These are phyloP conservation scores for Xylaria sp. DNA, from an alignment of 2,329 filamentous ascomycete species.

Conservation along the genomic window DNA sequence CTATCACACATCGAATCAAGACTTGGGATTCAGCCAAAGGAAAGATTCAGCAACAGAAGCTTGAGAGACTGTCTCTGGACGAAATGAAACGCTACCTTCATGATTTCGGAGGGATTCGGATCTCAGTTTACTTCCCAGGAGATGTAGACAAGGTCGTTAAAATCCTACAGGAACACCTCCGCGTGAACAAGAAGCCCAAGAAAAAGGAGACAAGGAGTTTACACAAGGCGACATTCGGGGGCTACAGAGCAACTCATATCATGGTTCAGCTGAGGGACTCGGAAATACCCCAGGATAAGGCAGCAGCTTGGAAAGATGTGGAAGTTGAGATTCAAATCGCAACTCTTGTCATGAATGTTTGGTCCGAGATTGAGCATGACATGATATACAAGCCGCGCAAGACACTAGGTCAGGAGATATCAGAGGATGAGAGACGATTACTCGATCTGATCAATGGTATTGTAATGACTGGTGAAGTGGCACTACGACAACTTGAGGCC, in stretches of 20 bases:
- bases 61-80: neutral
- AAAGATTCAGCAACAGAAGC: neutral
- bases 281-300: neutral
- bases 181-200: neutral
- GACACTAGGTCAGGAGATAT: neutral
- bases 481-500: neutral
- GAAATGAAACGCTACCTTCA: neutral
- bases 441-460: neutral
- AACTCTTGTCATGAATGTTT: constrained; percentile 2
- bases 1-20: neutral
- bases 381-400: neutral
- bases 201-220: neutral
- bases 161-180: neutral
- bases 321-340: neutral
- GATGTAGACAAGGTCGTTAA: neutral
- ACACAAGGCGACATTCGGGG: neutral
- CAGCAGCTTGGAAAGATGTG: neutral
- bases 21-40: neutral
- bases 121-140: constrained; percentile 1
- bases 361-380: neutral
- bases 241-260: neutral
- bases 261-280: neutral
- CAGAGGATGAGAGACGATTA: neutral
- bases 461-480: neutral
- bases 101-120: neutral